Percentiles rank a stretch among this genome's conserved stretches.
phyloP scores from a whole-genome alignment of 192 early-diverging fungal species.

The Ambispora gerdemannii region DNA sequence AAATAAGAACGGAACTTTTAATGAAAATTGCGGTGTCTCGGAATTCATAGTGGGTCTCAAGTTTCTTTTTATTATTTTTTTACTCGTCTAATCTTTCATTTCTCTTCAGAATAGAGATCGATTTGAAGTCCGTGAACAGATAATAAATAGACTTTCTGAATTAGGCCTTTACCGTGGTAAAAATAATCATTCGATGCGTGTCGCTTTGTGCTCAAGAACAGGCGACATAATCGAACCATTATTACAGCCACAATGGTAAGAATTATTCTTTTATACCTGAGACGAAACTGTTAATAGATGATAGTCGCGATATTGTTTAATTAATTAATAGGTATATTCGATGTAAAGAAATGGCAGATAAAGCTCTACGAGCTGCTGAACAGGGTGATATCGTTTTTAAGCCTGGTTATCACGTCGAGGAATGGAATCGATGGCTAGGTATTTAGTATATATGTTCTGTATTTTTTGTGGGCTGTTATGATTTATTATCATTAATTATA shows the following conservation, averaged over 20 bases:
- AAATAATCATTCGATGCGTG: conserved; percentile 73
- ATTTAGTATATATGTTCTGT: conserved; percentile 11
- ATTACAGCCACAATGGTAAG: conserved; percentile 91
- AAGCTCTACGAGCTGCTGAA: conserved; percentile 64
- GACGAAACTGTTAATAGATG: too few species aligned
- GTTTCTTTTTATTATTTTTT: too few species aligned
- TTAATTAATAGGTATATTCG: conserved; percentile 80
- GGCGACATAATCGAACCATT: conserved; percentile 95
- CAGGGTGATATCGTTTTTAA: conserved; percentile 62
- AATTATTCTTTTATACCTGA: conserved; percentile 1
- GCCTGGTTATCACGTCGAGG: conserved; percentile 71
- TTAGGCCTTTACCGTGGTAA: conserved; percentile 71
- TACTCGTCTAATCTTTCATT: too few species aligned
- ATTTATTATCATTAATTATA: neutral
- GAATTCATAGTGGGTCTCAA: conserved; percentile 42
- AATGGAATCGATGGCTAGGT: conserved; percentile 89
- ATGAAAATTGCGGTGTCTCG: conserved; percentile 64
- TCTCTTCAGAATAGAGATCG: conserved; percentile 65
- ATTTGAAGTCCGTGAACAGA: conserved; percentile 75
- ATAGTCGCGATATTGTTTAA: too few species aligned
- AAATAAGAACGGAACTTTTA: conserved; percentile 79
- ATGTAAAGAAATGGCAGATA: conserved; percentile 69
- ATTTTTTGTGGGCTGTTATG: neutral
- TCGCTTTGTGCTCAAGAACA: conserved; percentile 71
- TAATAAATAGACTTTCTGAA: conserved; percentile 64